Percentiles rank a stretch among this genome's conserved stretches.
phyloP scores from a whole-genome alignment of 2,329 filamentous ascomycete genomes.

The Chaetomium strumarium region DNA sequence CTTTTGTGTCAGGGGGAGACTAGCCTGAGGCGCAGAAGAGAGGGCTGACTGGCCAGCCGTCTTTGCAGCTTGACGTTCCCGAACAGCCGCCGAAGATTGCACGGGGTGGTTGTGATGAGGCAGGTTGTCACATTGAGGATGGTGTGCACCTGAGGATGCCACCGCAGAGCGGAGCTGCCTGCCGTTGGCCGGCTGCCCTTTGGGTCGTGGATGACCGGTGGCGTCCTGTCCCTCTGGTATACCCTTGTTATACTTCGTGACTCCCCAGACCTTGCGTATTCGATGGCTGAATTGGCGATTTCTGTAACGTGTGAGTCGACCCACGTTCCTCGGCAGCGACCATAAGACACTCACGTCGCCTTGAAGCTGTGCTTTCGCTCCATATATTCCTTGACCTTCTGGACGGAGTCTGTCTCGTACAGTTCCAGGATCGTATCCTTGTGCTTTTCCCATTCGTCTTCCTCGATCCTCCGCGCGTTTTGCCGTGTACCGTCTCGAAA shows the following conservation, averaged over 20 bases:
- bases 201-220: background rate
- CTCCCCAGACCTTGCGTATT: slow-evolving; percentile 10
- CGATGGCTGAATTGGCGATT: slow-evolving; percentile 17
- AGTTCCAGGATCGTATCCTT: background rate
- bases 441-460: slow-evolving; percentile 8
- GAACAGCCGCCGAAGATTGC: background rate
- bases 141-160: too few species aligned
- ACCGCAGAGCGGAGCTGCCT: too few species aligned
- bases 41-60: background rate
- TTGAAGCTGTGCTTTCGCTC: slow-evolving; percentile 12
- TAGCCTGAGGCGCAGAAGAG: too few species aligned
- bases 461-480: slow-evolving; percentile 8
- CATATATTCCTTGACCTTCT: slow-evolving; percentile 13
- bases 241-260: slow-evolving; percentile 13
- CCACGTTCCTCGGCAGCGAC: background rate
- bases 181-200: background rate
- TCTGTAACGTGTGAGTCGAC: slow-evolving; percentile 6
- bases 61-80: background rate
- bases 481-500: background rate
- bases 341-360: slow-evolving; percentile 13
- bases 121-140: background rate
- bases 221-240: background rate
- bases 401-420: slow-evolving; percentile 4
- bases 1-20: background rate
- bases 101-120: background rate